Evolutionary conservation across 2,329 filamentous ascomycete genomes (phyloP).

Genomic region (Colletotrichum sp.): DNA sequence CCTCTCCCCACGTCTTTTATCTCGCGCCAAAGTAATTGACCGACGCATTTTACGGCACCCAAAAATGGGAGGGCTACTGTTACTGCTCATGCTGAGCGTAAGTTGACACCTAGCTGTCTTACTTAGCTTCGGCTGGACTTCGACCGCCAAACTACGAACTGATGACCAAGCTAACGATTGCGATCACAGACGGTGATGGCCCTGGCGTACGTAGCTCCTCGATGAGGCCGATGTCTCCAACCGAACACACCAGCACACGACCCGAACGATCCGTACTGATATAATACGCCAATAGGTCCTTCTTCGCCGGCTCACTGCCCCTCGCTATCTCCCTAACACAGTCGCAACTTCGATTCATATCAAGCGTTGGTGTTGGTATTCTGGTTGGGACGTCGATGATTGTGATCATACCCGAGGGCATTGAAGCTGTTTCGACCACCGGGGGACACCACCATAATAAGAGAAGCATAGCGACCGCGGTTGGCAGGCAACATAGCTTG

Average conservation of each 20-base stretch:
- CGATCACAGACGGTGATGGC: constrained; percentile 59
- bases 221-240: constrained; percentile 21
- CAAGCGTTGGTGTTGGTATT: constrained; percentile 91
- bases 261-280: constrained; percentile 12
- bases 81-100: constrained; percentile 47
- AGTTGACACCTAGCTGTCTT: constrained; percentile 23
- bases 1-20: background rate
- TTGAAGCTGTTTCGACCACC: constrained; percentile 82
- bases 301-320: constrained; percentile 89
- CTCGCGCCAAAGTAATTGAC: background rate
- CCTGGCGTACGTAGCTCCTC: constrained; percentile 52
- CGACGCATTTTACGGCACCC: background rate
- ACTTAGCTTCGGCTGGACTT: constrained; percentile 6
- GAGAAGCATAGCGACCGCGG: background rate
- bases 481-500: background rate
- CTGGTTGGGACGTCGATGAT: constrained; percentile 94
- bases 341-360: constrained; percentile 86
- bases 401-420: constrained; percentile 96
- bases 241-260: background rate
- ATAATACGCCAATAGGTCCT: constrained; percentile 67
- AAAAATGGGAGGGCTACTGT: constrained; percentile 44
- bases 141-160: background rate
- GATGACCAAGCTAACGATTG: background rate
- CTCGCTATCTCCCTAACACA: constrained; percentile 87
- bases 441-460: constrained; percentile 31